These are phyloP conservation scores for Phaffia rhodozyma DNA, from an alignment of 1,284 basidiomycete genomes.

Conservation along the genomic window DNA sequence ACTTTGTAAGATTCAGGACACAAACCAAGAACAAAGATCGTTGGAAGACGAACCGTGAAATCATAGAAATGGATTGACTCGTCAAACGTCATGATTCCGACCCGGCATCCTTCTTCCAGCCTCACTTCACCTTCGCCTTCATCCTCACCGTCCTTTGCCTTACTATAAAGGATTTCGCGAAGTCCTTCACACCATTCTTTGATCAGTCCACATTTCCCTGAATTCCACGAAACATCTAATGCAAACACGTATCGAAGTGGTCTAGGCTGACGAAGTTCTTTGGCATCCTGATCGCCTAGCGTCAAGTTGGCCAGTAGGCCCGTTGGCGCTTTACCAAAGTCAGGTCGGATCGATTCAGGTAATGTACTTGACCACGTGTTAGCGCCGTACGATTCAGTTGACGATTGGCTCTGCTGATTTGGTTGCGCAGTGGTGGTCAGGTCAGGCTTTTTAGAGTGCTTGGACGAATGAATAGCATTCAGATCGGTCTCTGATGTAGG, in stretches of 20 bases:
- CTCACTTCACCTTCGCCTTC: too few relatives aligned
- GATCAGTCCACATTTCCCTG: constrained; percentile 64
- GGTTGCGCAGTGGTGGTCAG: constrained; percentile 41
- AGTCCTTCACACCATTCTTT: constrained; percentile 55
- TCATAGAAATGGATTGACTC: constrained; percentile 78
- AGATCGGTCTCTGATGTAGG: constrained; percentile 24
- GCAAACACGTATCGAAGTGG: constrained; percentile 75
- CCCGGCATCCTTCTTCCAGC: constrained; percentile 32
- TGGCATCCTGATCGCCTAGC: constrained; percentile 20
- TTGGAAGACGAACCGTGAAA: constrained; percentile 54
- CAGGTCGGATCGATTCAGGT: constrained; percentile 4
- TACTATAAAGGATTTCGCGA: constrained; percentile 49
- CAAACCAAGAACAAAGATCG: constrained; percentile 14
- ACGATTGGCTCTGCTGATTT: background rate
- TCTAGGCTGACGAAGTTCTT: constrained; percentile 44
- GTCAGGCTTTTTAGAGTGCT: constrained; percentile 42
- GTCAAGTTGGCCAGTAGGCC: constrained; percentile 26
- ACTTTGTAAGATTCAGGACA: constrained; percentile 8
- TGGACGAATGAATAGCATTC: constrained; percentile 16
- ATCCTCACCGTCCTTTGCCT: too few relatives aligned
- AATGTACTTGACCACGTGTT: constrained; percentile 27
- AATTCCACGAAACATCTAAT: constrained; percentile 69
- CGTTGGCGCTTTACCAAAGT: constrained; percentile 1
- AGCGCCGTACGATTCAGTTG: background rate
- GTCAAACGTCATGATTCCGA: constrained; percentile 84